Conservation (phyloP, 2,329 filamentous ascomycete genomes). For the Pyrenochaeta sp. region DNA sequence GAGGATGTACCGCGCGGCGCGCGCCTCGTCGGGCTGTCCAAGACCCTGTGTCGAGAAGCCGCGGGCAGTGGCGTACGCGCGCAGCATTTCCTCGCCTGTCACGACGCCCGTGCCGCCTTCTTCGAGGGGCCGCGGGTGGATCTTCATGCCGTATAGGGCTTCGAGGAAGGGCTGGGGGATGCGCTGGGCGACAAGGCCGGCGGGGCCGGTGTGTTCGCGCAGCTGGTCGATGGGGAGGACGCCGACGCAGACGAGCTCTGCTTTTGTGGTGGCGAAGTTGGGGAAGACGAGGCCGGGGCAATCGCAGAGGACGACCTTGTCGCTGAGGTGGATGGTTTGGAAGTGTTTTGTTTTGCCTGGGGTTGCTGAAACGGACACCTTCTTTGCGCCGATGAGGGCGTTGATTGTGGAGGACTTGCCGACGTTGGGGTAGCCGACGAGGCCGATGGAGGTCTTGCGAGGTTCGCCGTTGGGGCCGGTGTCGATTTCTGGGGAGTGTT, state of each 20-base stretch:
- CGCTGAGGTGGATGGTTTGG: slow-evolving; percentile 94
- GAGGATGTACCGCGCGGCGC: slow-evolving; percentile 85
- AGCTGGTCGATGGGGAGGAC: slow-evolving; percentile 96
- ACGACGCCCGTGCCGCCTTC: slow-evolving; percentile 91
- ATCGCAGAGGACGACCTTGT: slow-evolving; percentile 91
- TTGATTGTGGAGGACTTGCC: slow-evolving; percentile 99
- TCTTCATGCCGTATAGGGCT: slow-evolving; percentile 91
- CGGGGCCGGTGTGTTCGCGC: slow-evolving; percentile 88
- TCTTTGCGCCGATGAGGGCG: slow-evolving; percentile 96
- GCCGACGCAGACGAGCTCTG: slow-evolving; percentile 93
- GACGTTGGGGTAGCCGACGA: slow-evolving; percentile 98
- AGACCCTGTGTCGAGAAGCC: slow-evolving; percentile 90
- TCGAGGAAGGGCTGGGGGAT: slow-evolving; percentile 91
- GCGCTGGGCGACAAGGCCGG: slow-evolving; percentile 79
- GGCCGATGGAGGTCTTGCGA: slow-evolving; percentile 83
- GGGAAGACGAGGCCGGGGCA: slow-evolving; percentile 98
- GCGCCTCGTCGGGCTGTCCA: slow-evolving; percentile 90
- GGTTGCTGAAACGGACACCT: slow-evolving; percentile 96
- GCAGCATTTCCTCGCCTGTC: slow-evolving; percentile 83
- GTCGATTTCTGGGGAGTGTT: slow-evolving; percentile 70
- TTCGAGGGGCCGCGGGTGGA: slow-evolving; percentile 78
- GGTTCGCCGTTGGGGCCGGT: slow-evolving; percentile 57
- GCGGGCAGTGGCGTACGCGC: slow-evolving; percentile 85
- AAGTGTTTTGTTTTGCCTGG: slow-evolving; percentile 99
- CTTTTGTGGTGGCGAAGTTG: slow-evolving; percentile 96